Evolutionary conservation across 768 basidiomycete genomes (phyloP).

Genomic region (Chiua virens): DNA sequence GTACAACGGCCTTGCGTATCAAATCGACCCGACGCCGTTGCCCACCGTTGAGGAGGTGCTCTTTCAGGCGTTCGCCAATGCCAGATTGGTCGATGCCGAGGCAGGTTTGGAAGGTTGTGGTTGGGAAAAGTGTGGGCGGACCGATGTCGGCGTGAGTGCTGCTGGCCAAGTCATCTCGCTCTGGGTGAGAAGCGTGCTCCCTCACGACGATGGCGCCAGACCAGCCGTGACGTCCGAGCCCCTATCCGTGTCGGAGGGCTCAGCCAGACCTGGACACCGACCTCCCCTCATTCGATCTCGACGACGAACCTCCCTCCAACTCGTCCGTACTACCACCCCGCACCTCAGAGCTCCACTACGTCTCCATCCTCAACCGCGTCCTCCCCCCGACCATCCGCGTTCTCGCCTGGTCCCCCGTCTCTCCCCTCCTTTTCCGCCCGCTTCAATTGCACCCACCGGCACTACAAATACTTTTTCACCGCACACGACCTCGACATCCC

Average conservation of each 20-base stretch:
- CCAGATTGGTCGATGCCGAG: constrained; percentile 72
- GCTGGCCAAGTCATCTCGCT: constrained; percentile 92
- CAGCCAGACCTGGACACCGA: background rate
- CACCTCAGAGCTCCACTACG: constrained; percentile 68
- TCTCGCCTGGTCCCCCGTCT: constrained; percentile 91
- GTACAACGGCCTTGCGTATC: constrained; percentile 88
- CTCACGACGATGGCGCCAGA: constrained; percentile 1
- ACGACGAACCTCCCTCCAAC: constrained; percentile 40
- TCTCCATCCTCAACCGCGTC: constrained; percentile 78
- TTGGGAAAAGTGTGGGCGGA: constrained; percentile 91
- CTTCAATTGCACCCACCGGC: constrained; percentile 80
- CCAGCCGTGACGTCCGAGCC: constrained; percentile 1
- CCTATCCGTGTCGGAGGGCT: constrained; percentile 4
- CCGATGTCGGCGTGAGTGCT: constrained; percentile 93
- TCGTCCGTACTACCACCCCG: constrained; percentile 23
- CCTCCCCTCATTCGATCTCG: constrained; percentile 33
- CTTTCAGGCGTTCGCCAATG: constrained; percentile 74
- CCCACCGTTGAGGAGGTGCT: constrained; percentile 92
- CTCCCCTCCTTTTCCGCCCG: constrained; percentile 80
- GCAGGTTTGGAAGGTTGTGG: constrained; percentile 82
- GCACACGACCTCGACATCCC: constrained; percentile 62
- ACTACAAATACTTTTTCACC: constrained; percentile 98
- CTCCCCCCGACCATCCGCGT: constrained; percentile 89
- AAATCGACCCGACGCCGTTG: constrained; percentile 64
- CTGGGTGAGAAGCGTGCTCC: constrained; percentile 78